These are phyloP conservation scores for Lithocarpus polystachyus DNA, from an alignment of 306 rosid species.

Conservation along the genomic window DNA sequence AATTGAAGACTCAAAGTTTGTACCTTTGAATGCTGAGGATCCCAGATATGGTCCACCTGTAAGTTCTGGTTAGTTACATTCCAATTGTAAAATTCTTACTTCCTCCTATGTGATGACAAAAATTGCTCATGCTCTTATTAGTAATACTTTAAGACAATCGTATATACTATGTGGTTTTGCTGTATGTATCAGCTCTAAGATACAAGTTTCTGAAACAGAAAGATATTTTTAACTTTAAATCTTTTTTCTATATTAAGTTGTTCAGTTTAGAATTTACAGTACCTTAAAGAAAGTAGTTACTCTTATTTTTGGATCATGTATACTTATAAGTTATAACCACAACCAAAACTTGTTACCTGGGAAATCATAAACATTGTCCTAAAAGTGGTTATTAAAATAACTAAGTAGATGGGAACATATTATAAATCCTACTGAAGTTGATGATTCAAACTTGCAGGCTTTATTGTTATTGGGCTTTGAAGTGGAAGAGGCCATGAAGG, in stretches of 20 bases:
- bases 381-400: background rate
- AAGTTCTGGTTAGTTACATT: slow-evolving; percentile 88
- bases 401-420: background rate
- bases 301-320: background rate
- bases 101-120: background rate
- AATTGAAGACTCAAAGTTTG: slow-evolving; percentile 81
- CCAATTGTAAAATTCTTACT: slow-evolving; percentile 4
- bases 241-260: background rate
- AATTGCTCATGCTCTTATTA: background rate
- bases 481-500: slow-evolving; percentile 68
- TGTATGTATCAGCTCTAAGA: background rate
- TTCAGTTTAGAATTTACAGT: background rate
- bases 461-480: slow-evolving; percentile 77
- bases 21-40: slow-evolving; percentile 76
- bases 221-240: background rate
- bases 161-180: background rate
- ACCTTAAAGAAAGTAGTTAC: background rate
- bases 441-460: slow-evolving; percentile 47
- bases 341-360: background rate
- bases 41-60: slow-evolving; percentile 88
- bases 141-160: background rate
- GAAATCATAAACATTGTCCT: background rate
- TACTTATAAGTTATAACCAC: background rate
- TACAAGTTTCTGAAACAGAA: background rate
- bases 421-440: background rate